A percentile compares a stretch with the other conserved stretches of the same genome.
Conservation (phyloP, 306 rosid genomes). For the Styphnolobium japonicum region DNA sequence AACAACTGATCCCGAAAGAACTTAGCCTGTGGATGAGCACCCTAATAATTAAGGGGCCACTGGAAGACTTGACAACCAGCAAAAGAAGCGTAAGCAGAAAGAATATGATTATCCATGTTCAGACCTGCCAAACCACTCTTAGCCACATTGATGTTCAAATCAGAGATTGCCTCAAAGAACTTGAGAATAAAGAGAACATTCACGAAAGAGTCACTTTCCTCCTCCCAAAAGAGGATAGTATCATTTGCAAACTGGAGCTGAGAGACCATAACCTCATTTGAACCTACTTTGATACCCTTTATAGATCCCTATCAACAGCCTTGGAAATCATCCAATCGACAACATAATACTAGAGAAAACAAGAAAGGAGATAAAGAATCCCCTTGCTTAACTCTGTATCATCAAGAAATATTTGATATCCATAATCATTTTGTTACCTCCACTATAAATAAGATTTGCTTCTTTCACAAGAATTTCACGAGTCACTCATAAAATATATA, state of each 20-base stretch:
- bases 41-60: not conserved
- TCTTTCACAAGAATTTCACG: not conserved
- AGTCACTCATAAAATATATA: not conserved
- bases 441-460: slow-evolving; percentile 1
- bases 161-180: not conserved
- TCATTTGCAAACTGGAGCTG: slow-evolving; percentile 1
- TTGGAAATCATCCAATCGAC: not conserved
- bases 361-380: not conserved
- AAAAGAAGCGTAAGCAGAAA: not conserved
- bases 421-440: not conserved
- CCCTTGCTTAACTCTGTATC: not conserved
- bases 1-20: not conserved
- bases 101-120: not conserved
- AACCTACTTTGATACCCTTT: not conserved
- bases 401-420: not conserved
- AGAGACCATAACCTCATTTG: slow-evolving; percentile 8
- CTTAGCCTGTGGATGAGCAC: slow-evolving; percentile 6
- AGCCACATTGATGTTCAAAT: not conserved
- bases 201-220: not conserved
- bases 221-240: not conserved
- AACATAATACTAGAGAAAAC: not conserved
- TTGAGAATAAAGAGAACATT: not conserved
- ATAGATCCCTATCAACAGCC: not conserved
- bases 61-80: not conserved
- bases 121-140: not conserved